A percentile compares a stretch with the other conserved stretches of the same genome.
Evolutionary conservation across 2,329 filamentous ascomycete species (phyloP).

Genomic region (Cucurbitaria berberidis): DNA sequence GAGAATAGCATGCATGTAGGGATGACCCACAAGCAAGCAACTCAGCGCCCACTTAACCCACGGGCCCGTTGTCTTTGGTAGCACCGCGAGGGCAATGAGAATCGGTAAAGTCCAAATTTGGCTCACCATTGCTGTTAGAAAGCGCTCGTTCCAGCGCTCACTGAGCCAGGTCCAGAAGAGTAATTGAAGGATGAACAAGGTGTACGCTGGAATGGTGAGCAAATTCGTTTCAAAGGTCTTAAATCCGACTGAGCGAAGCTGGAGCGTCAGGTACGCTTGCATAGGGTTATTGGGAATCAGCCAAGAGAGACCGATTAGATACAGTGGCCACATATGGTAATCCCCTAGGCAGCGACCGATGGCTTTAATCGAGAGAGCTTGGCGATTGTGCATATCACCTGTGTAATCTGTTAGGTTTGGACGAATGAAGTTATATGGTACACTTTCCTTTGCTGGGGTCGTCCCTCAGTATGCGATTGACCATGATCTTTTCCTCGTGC

Average conservation of each 20-base stretch:
- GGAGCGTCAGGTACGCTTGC: slow-evolving; percentile 28
- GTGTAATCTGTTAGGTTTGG: not conserved
- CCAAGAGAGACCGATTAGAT: slow-evolving; percentile 28
- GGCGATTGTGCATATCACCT: slow-evolving; percentile 33
- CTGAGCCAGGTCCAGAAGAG: slow-evolving; percentile 52
- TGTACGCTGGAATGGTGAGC: slow-evolving; percentile 57
- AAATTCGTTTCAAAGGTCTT: slow-evolving; percentile 60
- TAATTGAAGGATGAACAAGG: slow-evolving; percentile 34
- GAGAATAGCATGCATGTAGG: slow-evolving; percentile 52
- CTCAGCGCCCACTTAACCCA: slow-evolving; percentile 3
- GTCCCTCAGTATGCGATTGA: slow-evolving; percentile 33
- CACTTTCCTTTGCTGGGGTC: slow-evolving; percentile 25
- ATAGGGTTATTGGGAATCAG: slow-evolving; percentile 26
- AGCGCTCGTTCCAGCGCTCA: slow-evolving; percentile 53
- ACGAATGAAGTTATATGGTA: not conserved
- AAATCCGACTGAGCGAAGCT: slow-evolving; percentile 26
- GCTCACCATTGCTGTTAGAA: slow-evolving; percentile 55
- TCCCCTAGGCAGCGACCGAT: slow-evolving; percentile 29
- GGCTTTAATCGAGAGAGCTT: slow-evolving; percentile 25
- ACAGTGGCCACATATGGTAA: slow-evolving; percentile 32
- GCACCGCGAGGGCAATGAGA: slow-evolving; percentile 55
- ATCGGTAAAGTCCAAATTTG: slow-evolving; percentile 64
- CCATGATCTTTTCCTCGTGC: slow-evolving; percentile 29
- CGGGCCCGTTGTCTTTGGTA: slow-evolving; percentile 1
- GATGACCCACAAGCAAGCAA: slow-evolving; percentile 33